Percentiles rank a stretch among this genome's conserved stretches.
These are phyloP conservation scores for Eucalyptus victrix DNA, from an alignment of 345 rosid genomes.

Conservation along the genomic window DNA sequence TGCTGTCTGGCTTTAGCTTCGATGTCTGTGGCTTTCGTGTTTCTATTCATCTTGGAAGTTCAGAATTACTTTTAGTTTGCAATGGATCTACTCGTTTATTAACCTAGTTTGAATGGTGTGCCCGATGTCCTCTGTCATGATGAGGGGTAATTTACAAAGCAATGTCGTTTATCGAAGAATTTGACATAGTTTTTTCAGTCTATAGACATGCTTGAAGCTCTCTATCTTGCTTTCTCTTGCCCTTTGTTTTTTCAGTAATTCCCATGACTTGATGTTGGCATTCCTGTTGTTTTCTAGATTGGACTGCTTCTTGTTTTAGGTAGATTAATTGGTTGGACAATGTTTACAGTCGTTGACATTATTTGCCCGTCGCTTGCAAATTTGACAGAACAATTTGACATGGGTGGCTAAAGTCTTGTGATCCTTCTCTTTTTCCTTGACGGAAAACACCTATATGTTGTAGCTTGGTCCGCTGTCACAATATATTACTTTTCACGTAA, in stretches of 20 bases:
- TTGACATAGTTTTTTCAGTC: no score
- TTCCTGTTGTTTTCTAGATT: not conserved
- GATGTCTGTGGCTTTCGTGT: not conserved
- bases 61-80: not conserved
- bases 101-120: not conserved
- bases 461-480: not conserved
- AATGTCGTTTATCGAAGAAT: no score
- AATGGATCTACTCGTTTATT: not conserved
- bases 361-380: rapidly evolving
- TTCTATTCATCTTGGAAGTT: not conserved
- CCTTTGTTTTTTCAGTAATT: not conserved
- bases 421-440: not conserved
- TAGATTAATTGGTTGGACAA: not conserved
- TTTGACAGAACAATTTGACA: not conserved
- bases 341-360: not conserved
- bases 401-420: not conserved
- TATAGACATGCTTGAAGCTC: not conserved
- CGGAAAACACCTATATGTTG: not conserved
- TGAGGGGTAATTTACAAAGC: no score
- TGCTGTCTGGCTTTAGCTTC: not conserved
- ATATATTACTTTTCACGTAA: not conserved
- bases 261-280: not conserved
- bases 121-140: not conserved
- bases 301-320: not conserved
- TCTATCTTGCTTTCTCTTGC: not conserved